Evolutionary conservation across 768 basidiomycete genomes (phyloP).

Genomic region (Amanita exitialis): DNA sequence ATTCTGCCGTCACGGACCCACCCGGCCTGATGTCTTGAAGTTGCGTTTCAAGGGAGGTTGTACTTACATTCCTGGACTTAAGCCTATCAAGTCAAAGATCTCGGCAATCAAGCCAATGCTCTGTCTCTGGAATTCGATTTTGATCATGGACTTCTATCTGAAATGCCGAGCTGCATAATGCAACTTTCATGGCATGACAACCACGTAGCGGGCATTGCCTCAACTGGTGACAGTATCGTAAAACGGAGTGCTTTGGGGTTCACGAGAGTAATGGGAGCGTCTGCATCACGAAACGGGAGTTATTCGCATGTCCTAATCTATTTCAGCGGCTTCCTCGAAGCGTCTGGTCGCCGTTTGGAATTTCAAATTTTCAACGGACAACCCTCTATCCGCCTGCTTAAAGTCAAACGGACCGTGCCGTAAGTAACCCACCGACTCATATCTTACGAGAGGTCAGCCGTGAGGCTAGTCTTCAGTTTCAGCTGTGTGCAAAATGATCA

Average conservation of each 20-base stretch:
- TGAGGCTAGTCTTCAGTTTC: neutral
- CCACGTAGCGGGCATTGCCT: neutral
- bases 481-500: neutral
- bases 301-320: constrained; percentile 3
- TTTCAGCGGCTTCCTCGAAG: constrained; percentile 1
- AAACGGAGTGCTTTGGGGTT: neutral
- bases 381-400: neutral
- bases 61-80: neutral
- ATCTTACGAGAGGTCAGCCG: neutral
- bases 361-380: constrained; percentile 5
- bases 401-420: constrained; percentile 4
- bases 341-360: constrained; percentile 4
- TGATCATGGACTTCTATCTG: neutral
- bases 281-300: constrained; percentile 5
- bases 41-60: neutral
- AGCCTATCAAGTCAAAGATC: constrained; percentile 1
- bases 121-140: neutral
- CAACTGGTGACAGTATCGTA: neutral
- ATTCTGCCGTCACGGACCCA: neutral
- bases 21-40: neutral
- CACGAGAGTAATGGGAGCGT: constrained; percentile 1
- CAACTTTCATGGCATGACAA: neutral
- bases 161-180: neutral
- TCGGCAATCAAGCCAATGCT: neutral
- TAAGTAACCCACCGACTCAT: constrained; percentile 3